These are phyloP conservation scores for Pichia paraexigua DNA, from an alignment of 805 yeast genomes.

Conservation along the genomic window DNA sequence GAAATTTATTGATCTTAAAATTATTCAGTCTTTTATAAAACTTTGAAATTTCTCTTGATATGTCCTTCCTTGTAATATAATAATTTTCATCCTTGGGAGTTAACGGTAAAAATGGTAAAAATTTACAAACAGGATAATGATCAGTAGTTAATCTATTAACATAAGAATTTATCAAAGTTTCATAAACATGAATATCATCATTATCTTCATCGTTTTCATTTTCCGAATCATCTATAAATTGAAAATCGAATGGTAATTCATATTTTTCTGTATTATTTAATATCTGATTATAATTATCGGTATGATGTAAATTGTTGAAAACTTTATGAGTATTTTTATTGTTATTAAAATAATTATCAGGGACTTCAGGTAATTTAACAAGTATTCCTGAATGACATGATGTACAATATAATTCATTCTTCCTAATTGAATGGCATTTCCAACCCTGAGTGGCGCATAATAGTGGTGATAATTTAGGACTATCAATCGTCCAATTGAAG, in stretches of 20 bases:
- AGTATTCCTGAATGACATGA: constrained; percentile 27
- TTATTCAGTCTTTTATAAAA: constrained; percentile 13
- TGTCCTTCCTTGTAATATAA: constrained; percentile 20
- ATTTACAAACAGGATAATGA: constrained; percentile 23
- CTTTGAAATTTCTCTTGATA: constrained; percentile 17
- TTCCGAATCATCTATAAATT: constrained; percentile 3
- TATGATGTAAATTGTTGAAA: constrained; percentile 5
- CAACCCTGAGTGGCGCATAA: constrained; percentile 47
- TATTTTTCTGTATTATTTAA: constrained; percentile 16
- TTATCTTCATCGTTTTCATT: constrained; percentile 17
- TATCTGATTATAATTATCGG: constrained; percentile 2
- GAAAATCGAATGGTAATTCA: constrained; percentile 4
- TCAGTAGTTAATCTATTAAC: constrained; percentile 19
- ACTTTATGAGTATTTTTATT: not conserved
- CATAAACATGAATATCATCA: constrained; percentile 15
- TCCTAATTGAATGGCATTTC: constrained; percentile 33
- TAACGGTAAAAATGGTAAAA: constrained; percentile 11
- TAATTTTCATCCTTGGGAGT: constrained; percentile 18
- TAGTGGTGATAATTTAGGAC: constrained; percentile 34
- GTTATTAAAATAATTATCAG: constrained; percentile 4
- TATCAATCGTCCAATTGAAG: constrained; percentile 38
- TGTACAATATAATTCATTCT: constrained; percentile 28
- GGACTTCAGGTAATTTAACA: constrained; percentile 16
- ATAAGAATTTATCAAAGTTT: constrained; percentile 22
- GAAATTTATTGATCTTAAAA: constrained; percentile 11